A percentile compares a stretch with the other conserved stretches of the same genome.
These are phyloP conservation scores for Pyronema domesticum DNA, from an alignment of 495 filamentous ascomycete species.

Conservation along the genomic window DNA sequence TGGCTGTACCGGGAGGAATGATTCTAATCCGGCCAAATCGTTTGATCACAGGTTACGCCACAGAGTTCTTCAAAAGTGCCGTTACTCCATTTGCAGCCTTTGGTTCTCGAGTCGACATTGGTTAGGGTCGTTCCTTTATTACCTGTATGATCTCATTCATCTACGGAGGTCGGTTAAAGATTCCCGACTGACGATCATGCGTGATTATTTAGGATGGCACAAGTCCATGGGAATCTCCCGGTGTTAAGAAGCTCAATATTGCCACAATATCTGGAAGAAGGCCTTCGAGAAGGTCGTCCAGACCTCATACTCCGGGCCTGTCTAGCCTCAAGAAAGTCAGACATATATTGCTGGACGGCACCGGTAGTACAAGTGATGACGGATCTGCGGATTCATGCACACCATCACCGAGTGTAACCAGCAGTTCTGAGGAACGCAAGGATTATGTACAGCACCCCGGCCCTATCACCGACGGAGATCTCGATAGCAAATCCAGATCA, in stretches of 20 bases:
- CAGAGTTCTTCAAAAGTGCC: conserved; percentile 15
- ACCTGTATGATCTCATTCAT: conserved; percentile 3
- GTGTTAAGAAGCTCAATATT: conserved; percentile 14
- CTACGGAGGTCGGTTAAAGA: not conserved
- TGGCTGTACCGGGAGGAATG: too few species aligned
- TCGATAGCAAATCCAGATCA: too few species aligned
- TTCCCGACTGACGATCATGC: not conserved
- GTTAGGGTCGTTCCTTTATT: conserved; percentile 19
- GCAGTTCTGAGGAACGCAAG: too few species aligned
- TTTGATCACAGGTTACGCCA: conserved; percentile 12
- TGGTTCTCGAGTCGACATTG: conserved; percentile 17
- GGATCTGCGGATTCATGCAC: not conserved
- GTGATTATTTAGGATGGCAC: conserved; percentile 10
- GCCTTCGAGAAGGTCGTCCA: not conserved
- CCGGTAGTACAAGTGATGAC: not conserved
- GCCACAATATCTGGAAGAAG: conserved; percentile 6
- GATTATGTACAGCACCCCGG: too few species aligned
- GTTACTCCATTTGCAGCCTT: conserved; percentile 16
- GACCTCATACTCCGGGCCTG: not conserved
- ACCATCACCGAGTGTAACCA: not conserved
- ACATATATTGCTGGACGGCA: not conserved
- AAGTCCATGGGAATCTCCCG: conserved; percentile 15
- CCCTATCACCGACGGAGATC: too few species aligned
- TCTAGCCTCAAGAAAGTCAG: not conserved
- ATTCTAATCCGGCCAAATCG: too few species aligned